Base-by-base conservation (phyloP, 768 basidiomycete genomes). In the Guyanaporus albipodus region DNA sequence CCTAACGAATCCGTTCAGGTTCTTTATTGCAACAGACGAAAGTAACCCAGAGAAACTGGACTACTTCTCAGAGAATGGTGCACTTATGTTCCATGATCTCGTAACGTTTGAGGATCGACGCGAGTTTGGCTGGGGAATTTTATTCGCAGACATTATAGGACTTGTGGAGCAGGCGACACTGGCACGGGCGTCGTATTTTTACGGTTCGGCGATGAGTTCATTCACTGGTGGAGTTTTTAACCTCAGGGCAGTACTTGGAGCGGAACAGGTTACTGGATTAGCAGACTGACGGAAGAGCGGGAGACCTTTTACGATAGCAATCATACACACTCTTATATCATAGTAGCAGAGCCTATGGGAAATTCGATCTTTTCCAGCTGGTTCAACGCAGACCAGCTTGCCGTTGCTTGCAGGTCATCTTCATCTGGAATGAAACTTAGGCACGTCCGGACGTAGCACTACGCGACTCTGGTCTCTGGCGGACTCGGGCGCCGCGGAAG, bases 401-500 rank as follows among this genome's bases (percentile, higher is more conserved):
- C 39, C 27, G 2, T 21, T 10, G 28, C 31, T 34, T 38, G 35
- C n/a, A 31, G 15, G 27, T 28, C n/a, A n/a, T 28, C 10, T 8
- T 32, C n/a, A 39, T 49, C 29, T 19, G 21, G 1, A 26, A 46
- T 18, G 26, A 38, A 23, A 42, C 34, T 50, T 46, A 54, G 43
- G 54, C 37, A 28, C 64, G 57, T 17, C 56, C 58, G 4, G 61
- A 58, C 7, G 53, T 34, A 38, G 45, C 55, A 44, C 28, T 50
- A 12, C 63, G 63, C 8, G 64, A 64, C 37, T 64, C 67, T 17
- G 60, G 37, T 42, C 63, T 55, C 43, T 66, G 53, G 44, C 57
- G 67, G 46, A 48, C 46, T 48, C 56, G 58, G 31, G 44, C 54
- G 40, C 80, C 71, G 53, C 75, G 76, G 70, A 88, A 86, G 21